Conservation (phyloP, 495 filamentous ascomycete species). For the Neurospora sp. region DNA sequence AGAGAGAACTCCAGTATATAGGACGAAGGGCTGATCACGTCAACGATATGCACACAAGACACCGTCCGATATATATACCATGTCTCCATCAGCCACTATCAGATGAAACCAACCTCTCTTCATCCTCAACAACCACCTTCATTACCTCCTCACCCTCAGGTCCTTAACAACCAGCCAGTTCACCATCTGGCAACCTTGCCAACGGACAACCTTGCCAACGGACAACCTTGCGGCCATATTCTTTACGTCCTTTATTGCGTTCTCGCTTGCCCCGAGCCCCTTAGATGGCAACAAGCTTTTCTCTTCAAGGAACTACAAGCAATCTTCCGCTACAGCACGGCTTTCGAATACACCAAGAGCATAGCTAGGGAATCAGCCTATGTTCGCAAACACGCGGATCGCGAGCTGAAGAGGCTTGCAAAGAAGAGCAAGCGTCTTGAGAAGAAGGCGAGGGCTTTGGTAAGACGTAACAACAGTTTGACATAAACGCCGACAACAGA, state of each 20-base stretch:
- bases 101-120: neutral
- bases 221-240: neutral
- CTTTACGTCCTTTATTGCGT: neutral
- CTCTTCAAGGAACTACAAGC: neutral
- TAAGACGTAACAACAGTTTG: too few relatives aligned
- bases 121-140: neutral
- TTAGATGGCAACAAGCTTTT: neutral
- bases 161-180: neutral
- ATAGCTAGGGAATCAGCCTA: neutral
- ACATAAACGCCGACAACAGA: too few relatives aligned
- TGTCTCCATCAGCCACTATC: neutral
- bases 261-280: neutral
- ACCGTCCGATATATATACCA: neutral
- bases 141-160: neutral
- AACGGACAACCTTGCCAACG: neutral
- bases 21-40: neutral
- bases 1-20: neutral
- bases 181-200: neutral
- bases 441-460: too few relatives aligned
- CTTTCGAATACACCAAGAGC: neutral
- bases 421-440: neutral
- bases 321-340: neutral
- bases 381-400: neutral
- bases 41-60: neutral
- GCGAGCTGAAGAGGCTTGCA: neutral